phyloP scores from a whole-genome alignment of 1,284 basidiomycete species.

The Ceratobasidium sp. region DNA sequence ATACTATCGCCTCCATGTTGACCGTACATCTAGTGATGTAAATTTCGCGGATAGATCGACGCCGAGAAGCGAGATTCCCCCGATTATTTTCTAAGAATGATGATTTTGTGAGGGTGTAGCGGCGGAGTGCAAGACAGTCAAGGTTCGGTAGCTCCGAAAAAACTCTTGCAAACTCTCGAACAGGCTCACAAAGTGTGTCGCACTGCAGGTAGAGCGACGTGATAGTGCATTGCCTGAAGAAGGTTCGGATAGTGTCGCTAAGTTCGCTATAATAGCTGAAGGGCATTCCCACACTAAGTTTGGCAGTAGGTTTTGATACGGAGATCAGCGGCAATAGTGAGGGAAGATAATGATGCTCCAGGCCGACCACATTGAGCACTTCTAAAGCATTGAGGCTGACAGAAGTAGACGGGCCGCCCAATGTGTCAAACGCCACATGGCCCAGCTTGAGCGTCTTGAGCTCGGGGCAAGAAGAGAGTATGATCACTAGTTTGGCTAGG shows the following conservation, averaged over 20 bases:
- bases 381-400: not conserved
- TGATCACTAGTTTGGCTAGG: not conserved
- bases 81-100: no score
- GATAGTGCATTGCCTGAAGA: constrained; percentile 17
- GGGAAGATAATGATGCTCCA: not conserved
- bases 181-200: not conserved
- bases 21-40: not conserved
- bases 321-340: constrained; percentile 19
- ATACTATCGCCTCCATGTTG: not conserved
- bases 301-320: not conserved
- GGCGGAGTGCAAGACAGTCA: not conserved
- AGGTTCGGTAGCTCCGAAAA: not conserved
- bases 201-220: not conserved
- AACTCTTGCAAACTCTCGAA: not conserved
- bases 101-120: not conserved
- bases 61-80: not conserved
- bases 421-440: not conserved
- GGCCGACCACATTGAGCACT: constrained; percentile 13
- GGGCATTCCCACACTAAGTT: not conserved
- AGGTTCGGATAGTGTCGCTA: not conserved
- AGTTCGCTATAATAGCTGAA: not conserved
- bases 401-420: constrained; percentile 13
- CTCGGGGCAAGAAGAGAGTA: not conserved
- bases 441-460: constrained; percentile 13
- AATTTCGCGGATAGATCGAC: not conserved